Percentiles rank a stretch among this genome's conserved stretches.
Evolutionary conservation across 2,329 filamentous ascomycete species (phyloP).

Genomic region (Diaporthe citriasiana): DNA sequence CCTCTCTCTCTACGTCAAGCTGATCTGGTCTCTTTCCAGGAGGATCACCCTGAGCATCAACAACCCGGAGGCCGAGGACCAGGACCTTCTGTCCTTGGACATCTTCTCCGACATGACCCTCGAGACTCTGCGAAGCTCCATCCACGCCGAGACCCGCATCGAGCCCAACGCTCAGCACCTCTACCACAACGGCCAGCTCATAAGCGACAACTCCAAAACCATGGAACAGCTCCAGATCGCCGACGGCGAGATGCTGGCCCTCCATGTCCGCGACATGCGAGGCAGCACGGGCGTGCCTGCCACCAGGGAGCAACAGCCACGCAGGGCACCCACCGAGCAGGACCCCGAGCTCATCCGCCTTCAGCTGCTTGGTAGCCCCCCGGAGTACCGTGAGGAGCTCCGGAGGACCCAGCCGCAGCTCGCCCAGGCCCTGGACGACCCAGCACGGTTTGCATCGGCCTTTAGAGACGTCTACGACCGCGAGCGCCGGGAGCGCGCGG

Average conservation of each 20-base stretch:
- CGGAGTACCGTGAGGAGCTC: conserved; percentile 75
- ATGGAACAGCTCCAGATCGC: conserved; percentile 84
- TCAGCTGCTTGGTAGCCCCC: conserved; percentile 84
- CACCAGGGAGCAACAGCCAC: conserved; percentile 50
- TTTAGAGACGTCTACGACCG: conserved; percentile 77
- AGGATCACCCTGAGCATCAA: conserved; percentile 89
- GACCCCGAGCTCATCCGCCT: conserved; percentile 88
- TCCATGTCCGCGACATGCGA: conserved; percentile 79
- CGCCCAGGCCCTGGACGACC: conserved; percentile 81
- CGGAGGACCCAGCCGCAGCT: conserved; percentile 82
- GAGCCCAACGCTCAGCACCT: conserved; percentile 82
- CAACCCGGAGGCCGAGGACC: conserved; percentile 78
- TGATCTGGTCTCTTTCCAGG: conserved; percentile 63
- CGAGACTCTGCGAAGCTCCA: conserved; percentile 86
- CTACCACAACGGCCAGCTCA: conserved; percentile 88
- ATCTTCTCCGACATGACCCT: conserved; percentile 87
- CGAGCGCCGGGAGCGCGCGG: conserved; percentile 79
- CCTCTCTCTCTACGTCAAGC: conserved; percentile 13
- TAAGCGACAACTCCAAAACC: conserved; percentile 83
- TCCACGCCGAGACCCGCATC: conserved; percentile 86
- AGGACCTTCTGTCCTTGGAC: conserved; percentile 85
- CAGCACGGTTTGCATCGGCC: conserved; percentile 80
- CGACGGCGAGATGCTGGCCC: conserved; percentile 92
- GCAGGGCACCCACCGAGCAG: conserved; percentile 57
- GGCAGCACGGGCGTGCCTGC: conserved; percentile 60